phyloP scores from a whole-genome alignment of 1,284 basidiomycete genomes.

The Cystobasidiaceae sp. region DNA sequence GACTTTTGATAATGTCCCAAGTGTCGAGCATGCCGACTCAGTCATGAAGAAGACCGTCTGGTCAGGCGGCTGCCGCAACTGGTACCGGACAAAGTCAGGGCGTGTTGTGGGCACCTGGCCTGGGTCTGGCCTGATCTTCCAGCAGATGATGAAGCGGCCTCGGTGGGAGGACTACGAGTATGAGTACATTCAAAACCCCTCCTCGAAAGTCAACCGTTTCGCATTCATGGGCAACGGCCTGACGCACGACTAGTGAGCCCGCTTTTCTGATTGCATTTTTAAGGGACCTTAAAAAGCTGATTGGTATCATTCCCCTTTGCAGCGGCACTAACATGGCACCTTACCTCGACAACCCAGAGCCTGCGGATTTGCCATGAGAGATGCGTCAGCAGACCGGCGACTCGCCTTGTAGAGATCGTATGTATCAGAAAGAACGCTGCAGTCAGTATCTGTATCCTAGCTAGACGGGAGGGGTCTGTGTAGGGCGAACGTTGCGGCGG shows the following conservation, averaged over 20 bases:
- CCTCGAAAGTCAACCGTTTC: constrained; percentile 38
- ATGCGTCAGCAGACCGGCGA: too few relatives aligned
- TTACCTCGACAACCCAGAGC: constrained; percentile 11
- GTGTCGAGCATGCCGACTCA: constrained; percentile 19
- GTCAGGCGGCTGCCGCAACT: constrained; percentile 17
- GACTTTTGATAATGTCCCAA: not conserved
- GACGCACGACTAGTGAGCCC: constrained; percentile 27
- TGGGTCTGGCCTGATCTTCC: constrained; percentile 29
- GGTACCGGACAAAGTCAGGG: constrained; percentile 21
- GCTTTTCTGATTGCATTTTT: too few relatives aligned
- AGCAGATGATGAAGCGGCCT: constrained; percentile 36
- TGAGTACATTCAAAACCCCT: constrained; percentile 30
- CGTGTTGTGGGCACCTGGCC: constrained; percentile 15
- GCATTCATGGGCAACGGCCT: constrained; percentile 43
- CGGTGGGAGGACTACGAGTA: constrained; percentile 38
- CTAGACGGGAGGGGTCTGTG: too few relatives aligned
- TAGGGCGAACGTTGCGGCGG: too few relatives aligned
- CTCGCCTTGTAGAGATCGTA: not conserved
- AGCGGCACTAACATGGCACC: constrained; percentile 32
- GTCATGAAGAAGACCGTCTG: constrained; percentile 15
- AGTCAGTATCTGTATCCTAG: too few relatives aligned
- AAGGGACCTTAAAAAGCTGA: constrained; percentile 40
- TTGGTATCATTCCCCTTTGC: constrained; percentile 33
- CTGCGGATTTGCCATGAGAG: not conserved
- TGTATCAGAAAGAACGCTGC: not conserved